A percentile compares a stretch with the other conserved stretches of the same genome.
These are phyloP conservation scores for Cystofilobasidium macerans DNA, from an alignment of 768 basidiomycete genomes.

Conservation along the genomic window DNA sequence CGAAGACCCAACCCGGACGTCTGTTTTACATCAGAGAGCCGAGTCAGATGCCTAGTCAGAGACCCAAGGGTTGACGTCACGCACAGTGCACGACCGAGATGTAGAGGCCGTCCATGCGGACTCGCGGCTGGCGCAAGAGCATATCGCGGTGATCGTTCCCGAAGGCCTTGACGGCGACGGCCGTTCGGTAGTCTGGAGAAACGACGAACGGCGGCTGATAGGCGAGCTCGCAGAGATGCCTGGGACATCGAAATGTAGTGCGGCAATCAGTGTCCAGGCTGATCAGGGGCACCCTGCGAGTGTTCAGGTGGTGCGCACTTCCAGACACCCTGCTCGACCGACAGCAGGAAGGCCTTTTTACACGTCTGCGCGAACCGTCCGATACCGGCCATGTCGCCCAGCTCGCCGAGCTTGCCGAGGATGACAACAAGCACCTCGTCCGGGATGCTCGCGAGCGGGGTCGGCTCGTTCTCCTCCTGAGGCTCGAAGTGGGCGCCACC, in stretches of 20 bases:
- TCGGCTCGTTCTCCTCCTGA: slow-evolving; percentile 4
- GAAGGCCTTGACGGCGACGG: background rate
- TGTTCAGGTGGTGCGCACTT: background rate
- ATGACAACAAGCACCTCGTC: slow-evolving; percentile 15
- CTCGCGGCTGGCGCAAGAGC: slow-evolving; percentile 12
- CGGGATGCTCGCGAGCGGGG: background rate
- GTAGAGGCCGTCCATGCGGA: slow-evolving; percentile 21
- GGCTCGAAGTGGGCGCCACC: background rate
- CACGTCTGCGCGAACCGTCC: slow-evolving; percentile 7
- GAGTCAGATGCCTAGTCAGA: background rate
- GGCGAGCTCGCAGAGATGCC: slow-evolving; percentile 12
- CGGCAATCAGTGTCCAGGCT: no score
- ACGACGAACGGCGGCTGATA: slow-evolving; percentile 13
- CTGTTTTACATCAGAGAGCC: background rate
- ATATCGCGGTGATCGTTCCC: slow-evolving; percentile 14
- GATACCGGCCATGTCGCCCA: slow-evolving; percentile 6
- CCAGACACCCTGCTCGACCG: slow-evolving; percentile 16
- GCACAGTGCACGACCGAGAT: slow-evolving; percentile 21
- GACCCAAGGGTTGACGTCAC: background rate
- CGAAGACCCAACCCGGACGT: background rate
- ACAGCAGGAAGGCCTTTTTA: slow-evolving; percentile 19
- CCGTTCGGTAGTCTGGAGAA: background rate
- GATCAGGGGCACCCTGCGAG: background rate
- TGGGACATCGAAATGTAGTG: background rate
- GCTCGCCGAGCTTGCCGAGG: background rate